Evolutionary conservation across 169 alveolate genomes (phyloP).

Genomic region (Plasmodium billcollinsi): DNA sequence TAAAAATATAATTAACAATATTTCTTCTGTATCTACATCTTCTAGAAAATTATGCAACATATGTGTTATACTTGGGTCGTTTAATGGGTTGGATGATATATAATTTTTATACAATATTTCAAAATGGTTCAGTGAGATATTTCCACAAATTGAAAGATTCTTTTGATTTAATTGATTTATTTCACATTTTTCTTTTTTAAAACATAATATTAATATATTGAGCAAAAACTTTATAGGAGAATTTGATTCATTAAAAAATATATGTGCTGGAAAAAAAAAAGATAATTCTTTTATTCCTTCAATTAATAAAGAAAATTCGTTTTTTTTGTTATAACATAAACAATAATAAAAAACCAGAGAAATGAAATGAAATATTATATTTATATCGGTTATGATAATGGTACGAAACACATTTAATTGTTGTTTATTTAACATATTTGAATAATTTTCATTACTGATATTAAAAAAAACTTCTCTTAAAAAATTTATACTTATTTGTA

Average conservation of each 20-base stretch:
- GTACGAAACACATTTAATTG: conserved; percentile 26
- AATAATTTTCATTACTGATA: conserved; percentile 36
- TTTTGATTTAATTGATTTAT: not conserved
- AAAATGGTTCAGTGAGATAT: not conserved
- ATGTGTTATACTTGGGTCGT: no score
- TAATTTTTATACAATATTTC: not conserved
- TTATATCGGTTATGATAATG: conserved; percentile 24
- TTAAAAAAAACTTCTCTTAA: conserved; percentile 35
- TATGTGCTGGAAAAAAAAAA: conserved; percentile 46
- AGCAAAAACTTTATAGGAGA: conserved; percentile 43
- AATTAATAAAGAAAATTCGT: conserved; percentile 24
- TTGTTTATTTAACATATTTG: conserved; percentile 18
- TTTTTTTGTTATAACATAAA: conserved; percentile 11
- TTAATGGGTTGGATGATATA: not conserved
- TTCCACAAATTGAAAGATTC: not conserved
- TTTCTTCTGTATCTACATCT: conserved; percentile 8
- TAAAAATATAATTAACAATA: conserved; percentile 22
- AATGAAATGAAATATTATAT: conserved; percentile 28
- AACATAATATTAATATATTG: conserved; percentile 7
- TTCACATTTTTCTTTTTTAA: not conserved
- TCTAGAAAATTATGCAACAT: not conserved
- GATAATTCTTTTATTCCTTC: conserved; percentile 60
- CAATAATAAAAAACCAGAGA: conserved; percentile 26
- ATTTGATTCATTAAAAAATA: conserved; percentile 24
- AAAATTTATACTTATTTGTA: conserved; percentile 64